phyloP scores from a whole-genome alignment of 148 eudicot species.

The Chenopodium album region DNA sequence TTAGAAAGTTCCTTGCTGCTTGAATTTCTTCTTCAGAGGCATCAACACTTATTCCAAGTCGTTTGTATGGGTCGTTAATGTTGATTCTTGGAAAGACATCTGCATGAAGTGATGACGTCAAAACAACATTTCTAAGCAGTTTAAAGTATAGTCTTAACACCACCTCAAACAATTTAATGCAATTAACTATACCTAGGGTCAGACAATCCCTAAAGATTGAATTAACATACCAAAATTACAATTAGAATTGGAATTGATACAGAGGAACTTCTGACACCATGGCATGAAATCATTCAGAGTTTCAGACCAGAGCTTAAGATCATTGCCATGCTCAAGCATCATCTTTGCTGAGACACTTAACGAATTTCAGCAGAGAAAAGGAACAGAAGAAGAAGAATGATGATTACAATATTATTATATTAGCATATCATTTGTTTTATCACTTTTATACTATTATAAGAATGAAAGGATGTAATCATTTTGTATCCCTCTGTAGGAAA shows the following conservation, averaged over 20 bases:
- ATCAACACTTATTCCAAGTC: conserved; percentile 82
- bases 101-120: conserved; percentile 30
- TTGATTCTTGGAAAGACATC: conserved; percentile 90
- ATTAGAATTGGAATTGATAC: background rate
- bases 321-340: background rate
- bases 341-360: no score
- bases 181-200: no score
- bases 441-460: no score
- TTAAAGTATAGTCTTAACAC: background rate
- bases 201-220: no score
- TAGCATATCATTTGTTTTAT: no score
- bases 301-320: background rate
- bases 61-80: conserved; percentile 80
- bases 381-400: no score
- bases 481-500: no score
- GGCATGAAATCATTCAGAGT: background rate
- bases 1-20: conserved; percentile 81
- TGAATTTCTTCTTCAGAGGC: conserved; percentile 97
- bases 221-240: background rate
- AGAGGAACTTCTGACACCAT: background rate
- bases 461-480: no score
- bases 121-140: background rate
- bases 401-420: no score
- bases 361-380: no score
- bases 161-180: no score